Base-by-base conservation (phyloP, 2,329 filamentous ascomycete genomes). In the Dactylellina sp. region DNA sequence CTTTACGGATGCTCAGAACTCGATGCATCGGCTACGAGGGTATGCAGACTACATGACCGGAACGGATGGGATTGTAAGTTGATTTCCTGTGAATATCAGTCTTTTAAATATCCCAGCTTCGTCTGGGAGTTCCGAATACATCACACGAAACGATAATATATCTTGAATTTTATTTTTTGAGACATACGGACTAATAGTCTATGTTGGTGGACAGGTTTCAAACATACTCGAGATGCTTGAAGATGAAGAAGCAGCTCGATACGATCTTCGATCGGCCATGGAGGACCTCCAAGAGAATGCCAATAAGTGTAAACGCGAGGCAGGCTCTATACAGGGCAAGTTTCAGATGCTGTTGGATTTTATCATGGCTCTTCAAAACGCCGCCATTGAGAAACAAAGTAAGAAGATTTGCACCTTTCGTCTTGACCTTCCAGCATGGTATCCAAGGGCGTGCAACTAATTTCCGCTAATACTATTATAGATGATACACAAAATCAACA, bases 211-310 rank as follows among this genome's bases (percentile, higher is more conserved):
- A 44, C 28, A 66, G 62, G 40, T 66, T 40, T 66, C 62, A 11
- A 66, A 66, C 37, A 66, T 66, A 16, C 62, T 66, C n/a, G 62
- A 66, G 12, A 66, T 66, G 62, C 62, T 66, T 5, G 42, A 66
- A 18, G 62, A 66, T 50, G 52, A 66, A n/a, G 62, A 57, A 2
- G 62, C 62, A 16, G 62, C 52, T 1, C 50, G 62, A 14, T 66
- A 66, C 18, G 55, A 66, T 18, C 62, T 66, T 22, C 62, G 62
- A 1, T 50, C 42, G 1, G 62, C 62, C 5, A 66, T 66, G 62
- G 62, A 66, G 40, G 42, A 66, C 37, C 62, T 66, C 9, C 62
- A 50, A 57, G 62, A 66, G 16, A 66, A 66, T 42, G 62, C 62
- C 4, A 22, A 66, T 16, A 46, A 52, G 32, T 66, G 62, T 28